Evolutionary conservation across 2,329 filamentous ascomycete genomes (phyloP).

Genomic region (Hypoxylon sp.): DNA sequence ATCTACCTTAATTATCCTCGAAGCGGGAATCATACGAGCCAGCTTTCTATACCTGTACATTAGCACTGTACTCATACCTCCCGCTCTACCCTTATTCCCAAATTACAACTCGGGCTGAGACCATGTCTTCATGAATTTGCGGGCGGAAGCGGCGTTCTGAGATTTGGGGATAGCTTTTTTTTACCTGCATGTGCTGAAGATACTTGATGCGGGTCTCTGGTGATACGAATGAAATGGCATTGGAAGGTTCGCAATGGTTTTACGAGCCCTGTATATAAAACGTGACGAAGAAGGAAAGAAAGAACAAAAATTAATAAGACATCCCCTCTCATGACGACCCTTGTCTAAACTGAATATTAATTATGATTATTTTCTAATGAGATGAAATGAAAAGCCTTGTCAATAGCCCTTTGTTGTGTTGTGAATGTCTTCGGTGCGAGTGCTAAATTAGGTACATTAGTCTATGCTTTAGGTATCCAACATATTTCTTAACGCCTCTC

Average conservation of each 20-base stretch:
- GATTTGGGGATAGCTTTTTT: conserved; percentile 53
- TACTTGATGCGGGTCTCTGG: conserved; percentile 57
- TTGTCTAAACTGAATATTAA: background rate
- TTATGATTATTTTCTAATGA: background rate
- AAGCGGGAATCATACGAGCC: conserved; percentile 56
- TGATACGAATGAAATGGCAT: conserved; percentile 62
- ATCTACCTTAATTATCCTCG: conserved; percentile 19
- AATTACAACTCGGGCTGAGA: conserved; percentile 42
- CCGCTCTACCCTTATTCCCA: conserved; percentile 54
- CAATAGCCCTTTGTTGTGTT: background rate
- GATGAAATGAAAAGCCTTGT: background rate
- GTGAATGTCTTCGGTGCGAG: background rate
- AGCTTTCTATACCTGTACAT: conserved; percentile 61
- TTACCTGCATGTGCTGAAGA: conserved; percentile 48
- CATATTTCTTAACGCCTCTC: background rate
- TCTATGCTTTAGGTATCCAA: background rate
- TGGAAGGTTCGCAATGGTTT: conserved; percentile 58
- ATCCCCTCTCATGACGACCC: conserved; percentile 67
- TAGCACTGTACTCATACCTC: conserved; percentile 67
- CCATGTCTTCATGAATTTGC: conserved; percentile 57
- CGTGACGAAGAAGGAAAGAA: conserved; percentile 56
- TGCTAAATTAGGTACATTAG: background rate
- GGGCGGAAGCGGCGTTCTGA: conserved; percentile 56
- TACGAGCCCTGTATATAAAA: conserved; percentile 62
- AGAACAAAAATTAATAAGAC: conserved; percentile 67